A percentile compares a stretch with the other conserved stretches of the same genome.
Conservation (phyloP, 2,329 filamentous ascomycete genomes). For the Fusarium odoratissimum region DNA sequence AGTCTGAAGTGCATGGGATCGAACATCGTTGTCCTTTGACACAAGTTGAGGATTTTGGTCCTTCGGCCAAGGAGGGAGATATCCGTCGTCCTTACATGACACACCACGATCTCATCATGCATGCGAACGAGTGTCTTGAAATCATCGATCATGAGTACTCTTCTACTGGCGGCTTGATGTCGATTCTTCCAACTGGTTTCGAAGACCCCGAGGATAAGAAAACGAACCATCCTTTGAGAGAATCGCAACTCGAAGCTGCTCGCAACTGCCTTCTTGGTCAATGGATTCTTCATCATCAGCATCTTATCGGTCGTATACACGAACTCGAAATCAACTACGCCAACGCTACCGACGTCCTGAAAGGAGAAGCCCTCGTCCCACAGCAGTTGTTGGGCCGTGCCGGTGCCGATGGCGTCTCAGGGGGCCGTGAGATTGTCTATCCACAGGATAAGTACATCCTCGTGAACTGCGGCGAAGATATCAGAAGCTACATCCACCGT, state of each 20-base stretch:
- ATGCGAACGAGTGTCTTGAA: conserved; percentile 70
- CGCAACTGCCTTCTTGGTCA: conserved; percentile 67
- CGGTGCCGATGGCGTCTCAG: conserved; percentile 63
- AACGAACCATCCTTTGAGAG: conserved; percentile 30
- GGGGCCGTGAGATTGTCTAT: conserved; percentile 63
- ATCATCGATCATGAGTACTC: conserved; percentile 69
- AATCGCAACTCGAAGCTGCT: conserved; percentile 54
- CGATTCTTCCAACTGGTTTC: conserved; percentile 60
- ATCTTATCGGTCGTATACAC: conserved; percentile 65
- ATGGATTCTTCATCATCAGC: conserved; percentile 65
- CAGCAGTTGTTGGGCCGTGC: conserved; percentile 63
- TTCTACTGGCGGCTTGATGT: conserved; percentile 66
- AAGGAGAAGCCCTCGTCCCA: conserved; percentile 62
- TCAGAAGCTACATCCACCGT: conserved; percentile 59
- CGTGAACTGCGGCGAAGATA: conserved; percentile 64
- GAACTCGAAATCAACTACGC: conserved; percentile 67
- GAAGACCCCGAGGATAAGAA: conserved; percentile 42
- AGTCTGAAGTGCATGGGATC: conserved; percentile 56
- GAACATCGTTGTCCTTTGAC: conserved; percentile 61
- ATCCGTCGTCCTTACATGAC: conserved; percentile 54
- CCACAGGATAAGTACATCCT: conserved; percentile 68
- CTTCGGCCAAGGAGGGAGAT: conserved; percentile 26
- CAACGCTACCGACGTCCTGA: conserved; percentile 62
- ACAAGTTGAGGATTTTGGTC: conserved; percentile 35
- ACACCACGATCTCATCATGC: conserved; percentile 63